A percentile compares a stretch with the other conserved stretches of the same genome.
These are phyloP conservation scores for Neurospora sp. DNA, from an alignment of 495 filamentous ascomycete species.

Conservation along the genomic window DNA sequence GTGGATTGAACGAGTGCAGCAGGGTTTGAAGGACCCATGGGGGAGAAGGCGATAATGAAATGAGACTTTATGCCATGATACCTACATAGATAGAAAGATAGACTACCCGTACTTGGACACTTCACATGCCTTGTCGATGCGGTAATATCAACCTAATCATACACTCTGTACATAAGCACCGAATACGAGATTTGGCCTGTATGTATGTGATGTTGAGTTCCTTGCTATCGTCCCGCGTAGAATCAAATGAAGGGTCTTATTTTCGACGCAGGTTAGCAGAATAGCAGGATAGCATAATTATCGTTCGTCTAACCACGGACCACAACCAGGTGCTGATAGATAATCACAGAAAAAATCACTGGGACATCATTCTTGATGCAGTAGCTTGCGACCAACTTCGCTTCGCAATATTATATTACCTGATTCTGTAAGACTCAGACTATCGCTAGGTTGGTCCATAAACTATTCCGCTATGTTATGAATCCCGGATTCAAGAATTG, in stretches of 20 bases:
- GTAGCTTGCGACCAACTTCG: background rate
- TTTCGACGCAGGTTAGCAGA: background rate
- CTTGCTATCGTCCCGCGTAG: background rate
- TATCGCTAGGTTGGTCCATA: background rate
- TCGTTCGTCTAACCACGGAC: background rate
- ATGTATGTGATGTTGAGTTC: background rate
- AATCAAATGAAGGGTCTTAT: background rate
- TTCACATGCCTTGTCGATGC: background rate
- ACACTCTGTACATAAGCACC: background rate
- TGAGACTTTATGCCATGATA: background rate
- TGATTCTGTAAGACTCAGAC: background rate
- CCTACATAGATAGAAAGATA: background rate
- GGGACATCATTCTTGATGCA: background rate
- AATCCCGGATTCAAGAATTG: background rate
- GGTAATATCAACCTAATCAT: background rate
- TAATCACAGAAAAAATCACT: background rate
- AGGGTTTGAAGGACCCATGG: background rate
- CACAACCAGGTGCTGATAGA: background rate
- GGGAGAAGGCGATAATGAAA: background rate
- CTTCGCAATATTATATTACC: background rate
- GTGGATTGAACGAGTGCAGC: slow-evolving; percentile 11
- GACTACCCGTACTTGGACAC: background rate
- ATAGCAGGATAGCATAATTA: background rate
- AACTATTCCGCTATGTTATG: background rate
- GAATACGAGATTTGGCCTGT: background rate